Base-by-base conservation (phyloP, 768 basidiomycete genomes). In the Trametes punicea region DNA sequence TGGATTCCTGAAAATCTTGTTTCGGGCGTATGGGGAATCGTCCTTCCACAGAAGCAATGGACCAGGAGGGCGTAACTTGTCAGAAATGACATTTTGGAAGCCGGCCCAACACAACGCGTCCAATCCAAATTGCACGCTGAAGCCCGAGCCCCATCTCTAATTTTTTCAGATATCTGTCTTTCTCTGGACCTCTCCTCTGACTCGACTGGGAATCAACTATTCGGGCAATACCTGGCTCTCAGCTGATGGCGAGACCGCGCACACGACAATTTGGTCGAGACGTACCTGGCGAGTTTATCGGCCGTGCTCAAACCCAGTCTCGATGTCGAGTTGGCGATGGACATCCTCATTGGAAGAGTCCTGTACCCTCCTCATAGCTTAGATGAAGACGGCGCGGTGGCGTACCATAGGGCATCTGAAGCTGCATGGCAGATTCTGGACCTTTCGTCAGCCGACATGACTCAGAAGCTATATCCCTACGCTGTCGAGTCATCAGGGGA, bases 361-460 rank as follows among this genome's bases (percentile, higher is more conserved):
- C 25, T 59, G 4, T 4, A 11, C 8, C 46, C 26, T 6, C 11
- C 46, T 7, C 16, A 23, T 6, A 4, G 9, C 11, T 27, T 36
- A 3, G 46, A 49, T 13, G 51, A 34, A 18, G 51, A 54, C 8
- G 51, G 20, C 2, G 18, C 6, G 18, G 16, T 23, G 10, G 46
- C 46, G n/a, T 59, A 59, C 21, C 51, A 47, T 20, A 21, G 36
- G 1, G 57, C 57, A 6, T 59, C 54, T 15, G 39, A 41, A 31
- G 30, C 30, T 10, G 57, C 57, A 1, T 59, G 51, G 51, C 38
- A 31, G 9, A 29, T 23, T 0, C 25, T 52, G 4, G 46, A 59
- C 18, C 21, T 40, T 0, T 27, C 23, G 10, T 11, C 34, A 6
- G 29, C 46, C 13, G 26, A 27, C 25, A 4, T 15, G 3, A n/a